Evolutionary conservation across 805 yeast genomes (phyloP).

Genomic region (Teunomyces kruisii): DNA sequence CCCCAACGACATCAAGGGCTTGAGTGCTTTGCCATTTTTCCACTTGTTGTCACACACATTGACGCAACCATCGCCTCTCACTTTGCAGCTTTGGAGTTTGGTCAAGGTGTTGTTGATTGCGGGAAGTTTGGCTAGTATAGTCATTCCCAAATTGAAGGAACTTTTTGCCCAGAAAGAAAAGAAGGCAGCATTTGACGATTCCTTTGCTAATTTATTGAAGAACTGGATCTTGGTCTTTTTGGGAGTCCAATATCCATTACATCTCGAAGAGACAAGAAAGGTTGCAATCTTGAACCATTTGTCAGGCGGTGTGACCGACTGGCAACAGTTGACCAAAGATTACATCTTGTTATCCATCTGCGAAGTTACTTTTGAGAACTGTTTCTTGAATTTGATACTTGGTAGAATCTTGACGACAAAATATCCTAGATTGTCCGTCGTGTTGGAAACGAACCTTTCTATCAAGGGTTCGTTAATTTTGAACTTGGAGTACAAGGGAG

Average conservation of each 20-base stretch:
- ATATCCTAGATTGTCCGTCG: slow-evolving; percentile 16
- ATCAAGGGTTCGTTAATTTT: slow-evolving; percentile 24
- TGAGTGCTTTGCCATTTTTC: slow-evolving; percentile 46
- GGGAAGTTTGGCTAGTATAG: slow-evolving; percentile 9
- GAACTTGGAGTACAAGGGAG: slow-evolving; percentile 32
- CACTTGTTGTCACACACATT: slow-evolving; percentile 13
- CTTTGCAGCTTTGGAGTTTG: slow-evolving; percentile 10
- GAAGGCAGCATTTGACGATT: background rate
- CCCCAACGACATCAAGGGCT: slow-evolving; percentile 41
- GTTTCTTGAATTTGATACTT: slow-evolving; percentile 29
- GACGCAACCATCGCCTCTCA: slow-evolving; percentile 12
- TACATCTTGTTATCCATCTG: slow-evolving; percentile 27
- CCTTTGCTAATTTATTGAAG: slow-evolving; percentile 7
- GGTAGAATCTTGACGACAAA: slow-evolving; percentile 25
- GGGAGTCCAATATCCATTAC: slow-evolving; percentile 30
- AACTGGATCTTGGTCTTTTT: slow-evolving; percentile 26
- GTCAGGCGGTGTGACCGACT: slow-evolving; percentile 11
- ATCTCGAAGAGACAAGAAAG: slow-evolving; percentile 14
- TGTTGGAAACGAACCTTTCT: slow-evolving; percentile 24
- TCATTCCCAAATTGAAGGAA: slow-evolving; percentile 9
- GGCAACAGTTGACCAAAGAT: slow-evolving; percentile 19
- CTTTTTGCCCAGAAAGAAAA: background rate
- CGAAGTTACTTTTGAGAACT: slow-evolving; percentile 34
- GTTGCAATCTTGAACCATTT: slow-evolving; percentile 16
- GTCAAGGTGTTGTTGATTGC: slow-evolving; percentile 12